Evolutionary conservation across 306 rosid genomes (phyloP), one percentile per base, ranked within the genome.

Genomic region (Corylus americana): DNA sequence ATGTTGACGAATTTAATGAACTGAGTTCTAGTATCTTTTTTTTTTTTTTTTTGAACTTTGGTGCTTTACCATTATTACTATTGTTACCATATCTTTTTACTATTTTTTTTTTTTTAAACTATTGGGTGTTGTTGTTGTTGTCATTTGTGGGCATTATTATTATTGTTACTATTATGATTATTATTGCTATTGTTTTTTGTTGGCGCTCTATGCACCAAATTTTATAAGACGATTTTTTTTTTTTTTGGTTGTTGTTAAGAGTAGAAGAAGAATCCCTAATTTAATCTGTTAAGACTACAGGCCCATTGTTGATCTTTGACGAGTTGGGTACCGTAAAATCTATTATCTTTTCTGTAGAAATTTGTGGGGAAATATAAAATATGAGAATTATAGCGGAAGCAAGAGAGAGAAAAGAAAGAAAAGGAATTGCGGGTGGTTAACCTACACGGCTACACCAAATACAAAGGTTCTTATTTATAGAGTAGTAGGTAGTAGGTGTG

Each of bases 1-100:
- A 27, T 8, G 4, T 64, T 37, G 44, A 50, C 49, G 12, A 55
- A 18, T 61, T 59, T 7, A 63, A 18, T 42, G 25, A 13, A 27
- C 70, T 70, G 77, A 55, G 25, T 71, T 71, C 51, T 5, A 42
- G 66, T 79, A 18, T 3, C 77, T 13, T 4, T 31, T 27, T 63
- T 14, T 25, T 63, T 4, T 20, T 29, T 44, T n/a, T 51, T 13
- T 58, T 48, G 6, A 42, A 42, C 7, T 59, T 61, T 53, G 45
- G 25, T 22, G 22, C 8, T 70, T 69, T 37, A 55, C 61, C 1
- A 5, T 18, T 55, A 55, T 55, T 18, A 55, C 13, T 17, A 11
- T 55, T 11, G n/a, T 17, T 5, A 1, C 22, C 8, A 16, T 18
- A 18, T 55, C 27, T 55, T 55, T 55, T 55, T 10, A 0, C 25